Conservation (phyloP, 208 protist genomes). For the Balamuthia mandrillaris region DNA sequence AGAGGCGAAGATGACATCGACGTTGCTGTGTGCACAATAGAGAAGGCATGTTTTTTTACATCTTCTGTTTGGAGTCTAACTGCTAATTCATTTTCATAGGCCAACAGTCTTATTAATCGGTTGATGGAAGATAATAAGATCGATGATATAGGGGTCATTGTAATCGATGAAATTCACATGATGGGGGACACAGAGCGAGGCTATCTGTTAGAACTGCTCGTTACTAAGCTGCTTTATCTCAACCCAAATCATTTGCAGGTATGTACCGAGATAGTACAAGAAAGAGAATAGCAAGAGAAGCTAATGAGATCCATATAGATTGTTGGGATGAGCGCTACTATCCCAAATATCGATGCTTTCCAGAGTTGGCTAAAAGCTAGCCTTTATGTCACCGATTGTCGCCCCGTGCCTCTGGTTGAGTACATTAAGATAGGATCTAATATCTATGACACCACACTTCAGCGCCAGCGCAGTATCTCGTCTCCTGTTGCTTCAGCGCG, state of each 20-base stretch:
- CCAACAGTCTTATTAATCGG: slow-evolving; percentile 68
- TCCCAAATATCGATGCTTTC: slow-evolving; percentile 63
- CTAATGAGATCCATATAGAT: too few species aligned
- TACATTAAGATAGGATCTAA: slow-evolving; percentile 47
- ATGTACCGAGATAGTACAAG: too few species aligned
- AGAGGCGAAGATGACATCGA: slow-evolving; percentile 33
- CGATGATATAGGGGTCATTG: slow-evolving; percentile 64
- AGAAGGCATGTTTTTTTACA: slow-evolving; percentile 54
- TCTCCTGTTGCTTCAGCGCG: not conserved
- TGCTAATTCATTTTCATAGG: slow-evolving; percentile 31
- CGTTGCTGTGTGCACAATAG: slow-evolving; percentile 78
- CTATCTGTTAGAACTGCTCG: slow-evolving; percentile 70
- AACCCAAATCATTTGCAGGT: not conserved
- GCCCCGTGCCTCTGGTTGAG: slow-evolving; percentile 67
- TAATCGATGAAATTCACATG: slow-evolving; percentile 84
- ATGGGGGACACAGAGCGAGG: slow-evolving; percentile 69
- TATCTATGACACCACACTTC: slow-evolving; percentile 6
- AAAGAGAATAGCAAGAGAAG: too few species aligned
- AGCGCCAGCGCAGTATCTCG: not conserved
- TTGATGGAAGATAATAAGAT: slow-evolving; percentile 61
- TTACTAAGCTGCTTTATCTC: slow-evolving; percentile 68
- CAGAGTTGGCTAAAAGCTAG: slow-evolving; percentile 57
- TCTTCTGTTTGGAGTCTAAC: not conserved
- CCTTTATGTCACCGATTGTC: slow-evolving; percentile 42
- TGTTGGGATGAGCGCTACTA: slow-evolving; percentile 67